Base-by-base conservation (phyloP, 2,329 filamentous ascomycete genomes). In the Aspergillus sp. region DNA sequence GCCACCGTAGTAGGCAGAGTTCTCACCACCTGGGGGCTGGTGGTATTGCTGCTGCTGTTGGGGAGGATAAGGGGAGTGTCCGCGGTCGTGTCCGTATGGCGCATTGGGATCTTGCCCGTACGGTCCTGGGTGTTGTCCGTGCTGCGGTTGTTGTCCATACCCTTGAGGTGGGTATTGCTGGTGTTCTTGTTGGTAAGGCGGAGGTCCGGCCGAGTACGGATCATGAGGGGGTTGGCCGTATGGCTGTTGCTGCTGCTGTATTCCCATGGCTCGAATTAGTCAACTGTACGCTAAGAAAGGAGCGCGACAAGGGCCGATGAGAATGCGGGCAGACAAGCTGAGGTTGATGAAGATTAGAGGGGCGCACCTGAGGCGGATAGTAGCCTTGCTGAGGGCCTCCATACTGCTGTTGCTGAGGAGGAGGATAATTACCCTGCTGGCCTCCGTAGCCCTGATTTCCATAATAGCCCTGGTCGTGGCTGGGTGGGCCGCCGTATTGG, bases 1-100 rank as follows among this genome's bases (percentile, higher is more conserved):
- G 22, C 66, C 59, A 8, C 68, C 68, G 51, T 77, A 78, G 61
- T 77, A 78, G 2, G 69, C 68, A 34, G 72, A 68, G 52, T 61
- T 76, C 58, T 69, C 70, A 49, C 59, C 54, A 11, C 74, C 74
- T 13, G 49, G 55, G 13, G 55, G 55, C 55, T 69, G 63, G 7
- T 59, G 64, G 31, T 64, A 63, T 31, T 65, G 69, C 43, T 65
- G 69, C 43, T 65, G 69, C 43, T 65, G 66, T 51, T 72, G 71
- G 43, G 69, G 69, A 19, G 69, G 71, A 54, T 72, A 72, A 6
- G 69, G 66, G 6, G 72, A 68, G 47, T 73, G 71, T 38, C 68
- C 69, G 23, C 68, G 69, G 23, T 70, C 70, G 30, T 71, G 66
- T 1, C 66, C 66, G 56, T 71, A 69, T 7, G 58, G 58, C 43